phyloP scores from a whole-genome alignment of 2,329 filamentous ascomycete genomes.

The Trichoderma hamatum region DNA sequence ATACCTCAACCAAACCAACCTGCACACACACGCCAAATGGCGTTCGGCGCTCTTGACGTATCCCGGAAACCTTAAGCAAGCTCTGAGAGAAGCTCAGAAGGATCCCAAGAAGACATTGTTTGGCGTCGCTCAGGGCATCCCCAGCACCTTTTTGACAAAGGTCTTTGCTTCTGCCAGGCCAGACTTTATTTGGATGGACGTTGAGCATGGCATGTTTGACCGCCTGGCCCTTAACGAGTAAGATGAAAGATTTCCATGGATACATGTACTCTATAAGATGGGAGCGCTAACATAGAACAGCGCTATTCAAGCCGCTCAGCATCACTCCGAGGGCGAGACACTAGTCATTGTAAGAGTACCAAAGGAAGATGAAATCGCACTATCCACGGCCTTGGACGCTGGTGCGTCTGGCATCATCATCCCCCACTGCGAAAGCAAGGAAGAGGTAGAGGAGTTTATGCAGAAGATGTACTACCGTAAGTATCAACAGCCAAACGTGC shows the following conservation, averaged over 20 bases:
- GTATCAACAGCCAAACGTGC: background rate
- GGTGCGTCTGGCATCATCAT: constrained; percentile 22
- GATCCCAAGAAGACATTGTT: constrained; percentile 12
- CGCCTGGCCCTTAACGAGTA: constrained; percentile 19
- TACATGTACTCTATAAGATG: background rate
- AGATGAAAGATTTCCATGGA: background rate
- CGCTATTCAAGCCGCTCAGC: constrained; percentile 12
- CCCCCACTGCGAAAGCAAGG: constrained; percentile 13
- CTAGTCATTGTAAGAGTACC: constrained; percentile 15
- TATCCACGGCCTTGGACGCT: constrained; percentile 16
- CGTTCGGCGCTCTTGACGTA: constrained; percentile 17
- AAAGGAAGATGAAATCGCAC: constrained; percentile 8
- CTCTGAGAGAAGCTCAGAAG: constrained; percentile 13
- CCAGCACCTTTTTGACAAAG: constrained; percentile 13
- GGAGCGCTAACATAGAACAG: background rate
- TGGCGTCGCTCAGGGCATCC: constrained; percentile 11
- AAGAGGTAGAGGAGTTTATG: constrained; percentile 20
- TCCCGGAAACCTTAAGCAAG: constrained; percentile 9
- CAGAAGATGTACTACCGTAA: constrained; percentile 14
- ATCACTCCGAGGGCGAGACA: constrained; percentile 19
- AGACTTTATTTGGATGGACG: constrained; percentile 21
- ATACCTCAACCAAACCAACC: constrained; percentile 3
- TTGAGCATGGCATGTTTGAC: constrained; percentile 24
- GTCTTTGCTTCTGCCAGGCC: constrained; percentile 10
- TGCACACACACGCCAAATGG: constrained; percentile 5